Evolutionary conservation across 805 yeast genomes (phyloP), one percentile per base, ranked within the genome.

Genomic region (Saccharomyces jurei): DNA sequence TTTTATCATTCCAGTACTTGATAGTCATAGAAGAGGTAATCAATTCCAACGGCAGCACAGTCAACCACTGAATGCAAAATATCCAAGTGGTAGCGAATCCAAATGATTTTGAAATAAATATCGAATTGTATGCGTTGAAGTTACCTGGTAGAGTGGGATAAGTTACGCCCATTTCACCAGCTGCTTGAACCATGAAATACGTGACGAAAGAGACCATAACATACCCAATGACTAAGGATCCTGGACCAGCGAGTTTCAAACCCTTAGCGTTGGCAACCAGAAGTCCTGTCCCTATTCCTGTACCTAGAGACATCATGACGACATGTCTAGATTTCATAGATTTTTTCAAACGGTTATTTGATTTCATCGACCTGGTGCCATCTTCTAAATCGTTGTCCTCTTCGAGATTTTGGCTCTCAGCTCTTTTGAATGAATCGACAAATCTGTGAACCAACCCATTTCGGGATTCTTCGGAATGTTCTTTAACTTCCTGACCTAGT

Each of bases 261-360:
- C 78, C 74, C 60, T 74, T 68, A 50, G 82, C 86, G 50, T 78
- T 71, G 53, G 84, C 86, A 54, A 81, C 81, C 58, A 78, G 71
- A 31, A 83, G 71, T 58, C 87, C 88, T 14, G 92, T 84, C 61
- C 96, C 96, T 56, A 88, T 84, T 49, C 91, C 84, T 53, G 94
- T 90, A 54, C 91, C 94, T 53, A 89, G 75, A 51, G 94, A 89
- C 69, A 88, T 84, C 81, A 87, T 81, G 56, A 81, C 80, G 57
- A 84, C 79, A 60, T 85, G 90, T 41, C 80, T 65, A 13, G 70
- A 59, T 47, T 67, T 65, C 61, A 60, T 58, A 3, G 56, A 51
- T 29, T 58, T 60, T 46, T 57, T 63, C 36, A 60, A 51, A 29
- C 57, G 62, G 6, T 56, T 41, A 22, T 56, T 55, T 2, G 60